Conservation (phyloP, 139 green algal genomes). For the Coelastrella sp. region DNA sequence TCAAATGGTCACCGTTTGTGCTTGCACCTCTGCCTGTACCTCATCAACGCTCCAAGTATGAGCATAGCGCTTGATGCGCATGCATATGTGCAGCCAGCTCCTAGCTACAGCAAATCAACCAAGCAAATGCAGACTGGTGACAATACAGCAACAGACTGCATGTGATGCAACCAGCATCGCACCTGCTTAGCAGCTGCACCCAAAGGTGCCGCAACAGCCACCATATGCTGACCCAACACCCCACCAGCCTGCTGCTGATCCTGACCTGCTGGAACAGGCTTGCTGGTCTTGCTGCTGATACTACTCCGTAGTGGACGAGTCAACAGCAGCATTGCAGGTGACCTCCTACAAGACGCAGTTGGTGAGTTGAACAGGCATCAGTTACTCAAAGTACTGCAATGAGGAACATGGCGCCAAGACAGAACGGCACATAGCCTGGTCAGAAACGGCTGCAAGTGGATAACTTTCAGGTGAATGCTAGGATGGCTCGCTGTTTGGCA, state of each 20-base stretch:
- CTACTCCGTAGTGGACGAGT: slow-evolving; percentile 40
- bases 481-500: too few relatives aligned
- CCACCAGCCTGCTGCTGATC: slow-evolving; percentile 48
- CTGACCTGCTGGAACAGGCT: background rate
- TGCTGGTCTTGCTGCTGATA: background rate
- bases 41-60: too few relatives aligned
- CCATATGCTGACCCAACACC: slow-evolving; percentile 76
- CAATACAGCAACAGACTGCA: background rate
- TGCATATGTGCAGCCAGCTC: too few relatives aligned
- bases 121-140: too few relatives aligned
- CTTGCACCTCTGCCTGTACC: too few relatives aligned
- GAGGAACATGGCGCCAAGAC: too few relatives aligned
- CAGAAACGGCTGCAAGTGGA: too few relatives aligned
- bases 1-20: too few relatives aligned
- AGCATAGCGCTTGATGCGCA: too few relatives aligned
- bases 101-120: too few relatives aligned
- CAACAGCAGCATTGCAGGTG: slow-evolving; percentile 56
- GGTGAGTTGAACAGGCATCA: background rate
- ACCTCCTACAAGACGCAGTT: slow-evolving; percentile 41
- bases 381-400: background rate
- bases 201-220: slow-evolving; percentile 56
- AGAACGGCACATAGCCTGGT: too few relatives aligned
- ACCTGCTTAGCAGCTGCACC: slow-evolving; percentile 6
- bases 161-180: background rate
- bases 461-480: too few relatives aligned